Base-by-base conservation (phyloP, 129 eudicot genomes). In the Saposhnikovia divaricata region DNA sequence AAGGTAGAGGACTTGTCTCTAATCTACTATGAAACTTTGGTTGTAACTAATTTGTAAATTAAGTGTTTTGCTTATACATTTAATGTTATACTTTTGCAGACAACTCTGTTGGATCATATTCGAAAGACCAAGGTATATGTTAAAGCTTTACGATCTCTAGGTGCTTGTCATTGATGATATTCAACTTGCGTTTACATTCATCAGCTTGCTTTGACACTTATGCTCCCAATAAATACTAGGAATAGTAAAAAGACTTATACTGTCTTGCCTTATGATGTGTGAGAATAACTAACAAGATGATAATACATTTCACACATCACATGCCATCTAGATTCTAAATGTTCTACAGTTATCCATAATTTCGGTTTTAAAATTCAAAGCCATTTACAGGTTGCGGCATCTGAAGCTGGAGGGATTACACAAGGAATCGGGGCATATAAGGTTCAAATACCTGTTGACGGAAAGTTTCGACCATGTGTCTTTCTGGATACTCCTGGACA, bases 401-500 rank as follows among this genome's bases (percentile, higher is more conserved):
- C 91, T 75, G 99, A 95, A 92, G 97, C 99, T 75, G 99, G 99
- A 76, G 97, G 99, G 73, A 95, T 95, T 65, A 95, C 99, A 53
- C 99, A 95, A 87, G 97, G 99, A 82, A 92, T 95, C 40, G 99
- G 99, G 48, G 99, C 99, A 4, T 95, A 95, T 85, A 92, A 86
- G 85, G 99, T 95, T 79, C 87, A 87, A 85, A 95, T 95, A 37
- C 97, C 97, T 23, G 82, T 92, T 82, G 99, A 95, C 74, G 97
- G 94, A 73, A 89, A 83, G 82, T 31, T 82, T 82, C 89, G 82
- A 37, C 84, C 95, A 51, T 95, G 97, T 84, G 95, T 95, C 82
- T 95, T 95, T 81, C 95, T 95, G 25, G 99, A 95, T 85, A 95
- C 99, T 74, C 99, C 99, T n/a, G 99, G 99, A 25, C 97, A 95